A percentile compares a stretch with the other conserved stretches of the same genome.
phyloP scores from a whole-genome alignment of 495 filamentous ascomycete genomes.

The Bombardia bombarda region DNA sequence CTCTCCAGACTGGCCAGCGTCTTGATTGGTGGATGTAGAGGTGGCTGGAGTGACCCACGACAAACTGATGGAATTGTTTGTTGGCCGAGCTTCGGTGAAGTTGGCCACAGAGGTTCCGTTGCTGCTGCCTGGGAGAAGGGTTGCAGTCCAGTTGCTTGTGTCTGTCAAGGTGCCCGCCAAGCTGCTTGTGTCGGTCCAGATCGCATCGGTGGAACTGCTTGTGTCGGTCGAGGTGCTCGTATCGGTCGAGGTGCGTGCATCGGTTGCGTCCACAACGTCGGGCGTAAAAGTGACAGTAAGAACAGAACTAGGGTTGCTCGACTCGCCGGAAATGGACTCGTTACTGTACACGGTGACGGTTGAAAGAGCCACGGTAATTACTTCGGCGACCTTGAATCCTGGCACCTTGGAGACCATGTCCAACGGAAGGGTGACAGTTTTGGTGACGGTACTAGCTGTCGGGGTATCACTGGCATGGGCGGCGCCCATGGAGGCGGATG shows the following conservation, averaged over 20 bases:
- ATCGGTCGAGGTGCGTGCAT: background rate
- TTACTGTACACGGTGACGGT: conserved; percentile 8
- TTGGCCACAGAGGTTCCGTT: background rate
- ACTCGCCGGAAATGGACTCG: background rate
- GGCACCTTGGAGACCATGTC: background rate
- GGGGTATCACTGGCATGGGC: background rate
- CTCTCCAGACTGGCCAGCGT: background rate
- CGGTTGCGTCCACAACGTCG: background rate
- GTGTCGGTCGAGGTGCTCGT: background rate
- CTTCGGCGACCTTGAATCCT: background rate
- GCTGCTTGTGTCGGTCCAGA: no score
- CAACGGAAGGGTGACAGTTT: background rate
- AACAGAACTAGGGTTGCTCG: no score
- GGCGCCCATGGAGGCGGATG: background rate
- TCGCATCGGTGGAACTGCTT: background rate
- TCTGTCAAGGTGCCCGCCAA: no score
- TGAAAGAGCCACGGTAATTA: conserved; percentile 4
- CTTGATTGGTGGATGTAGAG: background rate
- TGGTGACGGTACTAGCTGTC: background rate
- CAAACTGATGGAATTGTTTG: background rate
- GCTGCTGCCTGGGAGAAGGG: no score
- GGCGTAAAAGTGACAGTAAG: conserved; percentile 5
- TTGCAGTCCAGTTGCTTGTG: no score
- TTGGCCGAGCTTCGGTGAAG: background rate
- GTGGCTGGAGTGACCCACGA: background rate